A percentile compares a stretch with the other conserved stretches of the same genome.
phyloP scores from a whole-genome alignment of 441 rosid genomes.

The Jatropha podagrica region DNA sequence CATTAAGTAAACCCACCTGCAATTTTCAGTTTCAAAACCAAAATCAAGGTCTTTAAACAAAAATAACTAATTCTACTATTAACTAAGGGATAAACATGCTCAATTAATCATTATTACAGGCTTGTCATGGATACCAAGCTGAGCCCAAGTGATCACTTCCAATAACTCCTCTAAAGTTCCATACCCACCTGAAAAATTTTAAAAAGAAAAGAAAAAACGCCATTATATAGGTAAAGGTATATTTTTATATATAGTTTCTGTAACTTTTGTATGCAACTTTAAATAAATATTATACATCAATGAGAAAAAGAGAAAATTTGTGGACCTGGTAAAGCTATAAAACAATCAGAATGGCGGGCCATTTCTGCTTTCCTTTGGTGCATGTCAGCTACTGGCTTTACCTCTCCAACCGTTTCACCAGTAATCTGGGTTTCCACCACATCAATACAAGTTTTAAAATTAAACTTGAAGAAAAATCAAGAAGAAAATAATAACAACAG shows the following conservation, averaged over 20 bases:
- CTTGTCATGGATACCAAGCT: constrained; percentile 92
- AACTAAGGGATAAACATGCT: constrained; percentile 11
- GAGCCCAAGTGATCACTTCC: constrained; percentile 95
- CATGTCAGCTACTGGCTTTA: constrained; percentile 86
- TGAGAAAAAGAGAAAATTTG: neutral
- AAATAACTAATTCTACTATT: too few species aligned
- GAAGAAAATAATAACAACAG: too few species aligned
- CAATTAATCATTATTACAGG: constrained; percentile 47
- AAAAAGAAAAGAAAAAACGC: neutral
- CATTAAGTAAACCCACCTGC: constrained; percentile 94
- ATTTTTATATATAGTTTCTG: neutral
- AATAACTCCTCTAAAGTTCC: constrained; percentile 88
- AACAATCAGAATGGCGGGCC: constrained; percentile 93
- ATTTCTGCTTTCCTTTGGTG: constrained; percentile 96
- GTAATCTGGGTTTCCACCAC: constrained; percentile 52
- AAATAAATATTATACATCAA: neutral
- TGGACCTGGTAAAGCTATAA: constrained; percentile 94
- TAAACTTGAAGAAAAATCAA: neutral
- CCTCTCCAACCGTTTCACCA: constrained; percentile 91
- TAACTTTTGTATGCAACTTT: too few species aligned
- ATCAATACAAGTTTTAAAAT: neutral
- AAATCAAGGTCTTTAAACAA: neutral
- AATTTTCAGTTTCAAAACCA: neutral
- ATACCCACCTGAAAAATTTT: constrained; percentile 66
- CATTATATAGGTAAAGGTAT: neutral